Evolutionary conservation across 1,284 basidiomycete genomes (phyloP).

Genomic region (Marasmius tenuissimus): DNA sequence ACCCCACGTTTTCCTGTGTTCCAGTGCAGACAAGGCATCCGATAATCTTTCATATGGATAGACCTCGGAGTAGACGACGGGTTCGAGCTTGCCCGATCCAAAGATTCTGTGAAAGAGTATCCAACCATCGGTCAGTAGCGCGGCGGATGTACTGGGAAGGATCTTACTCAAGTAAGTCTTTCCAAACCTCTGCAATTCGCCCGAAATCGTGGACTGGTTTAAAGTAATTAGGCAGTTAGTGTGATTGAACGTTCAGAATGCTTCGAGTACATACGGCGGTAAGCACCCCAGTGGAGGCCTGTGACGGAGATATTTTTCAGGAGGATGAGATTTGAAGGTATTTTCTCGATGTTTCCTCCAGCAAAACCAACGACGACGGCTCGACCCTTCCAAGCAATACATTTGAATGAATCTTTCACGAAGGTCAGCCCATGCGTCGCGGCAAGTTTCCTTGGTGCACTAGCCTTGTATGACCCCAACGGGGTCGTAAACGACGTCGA

Average conservation of each 20-base stretch:
- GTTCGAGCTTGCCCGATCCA: constrained; percentile 62
- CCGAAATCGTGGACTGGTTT: constrained; percentile 66
- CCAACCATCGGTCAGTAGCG: constrained; percentile 1
- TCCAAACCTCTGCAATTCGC: constrained; percentile 72
- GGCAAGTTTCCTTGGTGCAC: constrained; percentile 6
- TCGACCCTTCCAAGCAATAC: constrained; percentile 93
- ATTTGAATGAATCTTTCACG: constrained; percentile 74
- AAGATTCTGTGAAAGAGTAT: constrained; percentile 54
- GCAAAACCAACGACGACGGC: constrained; percentile 93
- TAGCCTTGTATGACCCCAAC: constrained; percentile 76
- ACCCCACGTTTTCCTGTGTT: constrained; percentile 89
- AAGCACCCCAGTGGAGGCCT: constrained; percentile 88
- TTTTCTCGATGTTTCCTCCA: constrained; percentile 87
- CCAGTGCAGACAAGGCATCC: constrained; percentile 72
- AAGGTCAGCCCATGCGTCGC: neutral
- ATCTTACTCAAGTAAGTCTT: constrained; percentile 65
- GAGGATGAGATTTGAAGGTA: constrained; percentile 86
- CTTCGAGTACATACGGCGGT: constrained; percentile 28
- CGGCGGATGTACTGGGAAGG: neutral
- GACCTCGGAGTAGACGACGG: constrained; percentile 72
- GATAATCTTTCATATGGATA: constrained; percentile 62
- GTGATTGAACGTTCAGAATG: neutral
- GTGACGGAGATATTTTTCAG: constrained; percentile 85
- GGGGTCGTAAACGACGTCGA: constrained; percentile 88
- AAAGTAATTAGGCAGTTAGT: constrained; percentile 1